Conservation (phyloP, 768 basidiomycete genomes). For the Coprinopsis cinerea region DNA sequence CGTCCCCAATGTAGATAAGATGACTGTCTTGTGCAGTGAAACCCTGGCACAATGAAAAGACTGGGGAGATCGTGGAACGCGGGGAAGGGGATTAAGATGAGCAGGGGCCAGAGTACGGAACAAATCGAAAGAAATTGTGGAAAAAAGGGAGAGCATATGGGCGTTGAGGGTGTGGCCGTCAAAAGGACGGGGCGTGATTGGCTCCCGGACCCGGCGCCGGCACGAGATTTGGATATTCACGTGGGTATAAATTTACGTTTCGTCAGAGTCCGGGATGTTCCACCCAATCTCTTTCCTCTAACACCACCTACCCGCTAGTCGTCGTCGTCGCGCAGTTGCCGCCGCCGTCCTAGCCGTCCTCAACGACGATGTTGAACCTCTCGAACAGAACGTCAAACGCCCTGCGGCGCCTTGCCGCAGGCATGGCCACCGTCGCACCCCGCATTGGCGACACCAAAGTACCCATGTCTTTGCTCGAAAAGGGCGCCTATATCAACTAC, state of each 20-base stretch:
- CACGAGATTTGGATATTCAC: slow-evolving; percentile 27
- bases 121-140: neutral
- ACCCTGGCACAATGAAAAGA: neutral
- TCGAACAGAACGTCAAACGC: slow-evolving; percentile 48
- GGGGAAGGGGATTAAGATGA: neutral
- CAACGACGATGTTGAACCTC: slow-evolving; percentile 57
- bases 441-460: slow-evolving; percentile 89
- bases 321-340: slow-evolving; percentile 28
- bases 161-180: neutral
- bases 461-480: slow-evolving; percentile 81
- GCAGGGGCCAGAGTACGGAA: neutral
- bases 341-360: slow-evolving; percentile 28
- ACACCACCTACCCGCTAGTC: slow-evolving; percentile 19
- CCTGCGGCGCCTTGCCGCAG: slow-evolving; percentile 44
- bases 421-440: slow-evolving; percentile 76
- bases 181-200: slow-evolving; percentile 1
- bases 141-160: neutral
- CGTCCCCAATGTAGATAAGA: neutral
- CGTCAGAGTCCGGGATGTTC: slow-evolving; percentile 12
- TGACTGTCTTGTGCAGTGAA: neutral
- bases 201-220: neutral
- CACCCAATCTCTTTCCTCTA: slow-evolving; percentile 31
- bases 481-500: slow-evolving; percentile 84
- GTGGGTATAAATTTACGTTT: slow-evolving; percentile 38
- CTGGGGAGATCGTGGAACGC: neutral